Base-by-base conservation (phyloP, 805 yeast genomes). In the Saturnispora bothae region DNA sequence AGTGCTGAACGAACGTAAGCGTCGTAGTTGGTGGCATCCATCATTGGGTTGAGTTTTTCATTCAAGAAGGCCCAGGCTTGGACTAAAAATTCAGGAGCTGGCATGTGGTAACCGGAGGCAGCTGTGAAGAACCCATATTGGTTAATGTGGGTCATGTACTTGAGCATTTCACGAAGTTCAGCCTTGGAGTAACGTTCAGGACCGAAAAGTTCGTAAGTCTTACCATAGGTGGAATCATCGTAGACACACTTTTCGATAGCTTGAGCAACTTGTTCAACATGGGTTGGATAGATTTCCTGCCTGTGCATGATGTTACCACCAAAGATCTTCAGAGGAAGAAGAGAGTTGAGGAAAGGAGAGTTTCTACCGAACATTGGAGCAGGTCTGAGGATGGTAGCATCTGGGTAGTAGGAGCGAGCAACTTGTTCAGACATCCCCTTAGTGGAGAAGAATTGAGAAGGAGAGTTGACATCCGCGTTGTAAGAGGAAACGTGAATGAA, bases 311-410 rank as follows among this genome's bases (percentile, higher is more conserved):
- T 76, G 39, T 82, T 73, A 64, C 78, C 73, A 60, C 79, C 71
- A 50, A 71, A 66, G 49, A 70, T 66, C 50, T 69, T 57, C 59
- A 74, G 42, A 12, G 73, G 82, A 59, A 72, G 47, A 56, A 73
- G 60, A 53, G 68, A 68, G 60, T 75, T 77, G 50, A 83, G 64
- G 53, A 84, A 73, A 43, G 70, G 64, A 56, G 81, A 86, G 55
- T 78, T 81, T 52, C 78, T 66, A 23, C 92, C 92, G 53, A 63
- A 83, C 73, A 83, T 69, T 35, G 83, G 83, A 18, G 81, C 76
- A 5, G 95, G 95, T 59, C 95, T 76, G 22, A 83, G 92, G 51
- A 84, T 83, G 15, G 94, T 83, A 34, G 83, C 68, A 51, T 75
- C 81, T 20, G 94, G 94, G 39, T 71, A 57, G 33, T 71, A 70